Base-by-base conservation (phyloP, 1,284 basidiomycete species). In the Ganoderma leucocontextum region DNA sequence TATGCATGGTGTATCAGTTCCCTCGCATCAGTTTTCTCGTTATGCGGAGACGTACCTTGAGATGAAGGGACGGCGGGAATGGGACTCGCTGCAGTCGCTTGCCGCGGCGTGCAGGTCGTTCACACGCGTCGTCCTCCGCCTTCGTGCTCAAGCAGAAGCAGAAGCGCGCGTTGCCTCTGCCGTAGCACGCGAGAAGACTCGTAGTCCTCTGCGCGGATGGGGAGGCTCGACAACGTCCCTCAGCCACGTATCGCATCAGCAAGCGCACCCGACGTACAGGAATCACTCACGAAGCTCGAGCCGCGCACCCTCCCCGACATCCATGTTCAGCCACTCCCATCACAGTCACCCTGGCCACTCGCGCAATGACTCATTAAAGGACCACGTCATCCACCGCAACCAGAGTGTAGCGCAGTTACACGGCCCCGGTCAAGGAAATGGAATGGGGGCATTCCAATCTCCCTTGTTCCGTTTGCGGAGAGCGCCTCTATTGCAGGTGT, bases 1-100 rank as follows among this genome's bases (percentile, higher is more conserved):
- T 74, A 89, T 95, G 86, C 85, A 89, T 62, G 91, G 91, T 2
- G 90, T 94, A 1, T 89, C 88, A 8, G 86, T 92, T 49, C 92
- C 93, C 8, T 84, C 85, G 4, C 89, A 94, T 71, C 86, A 91
- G 69, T 94, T 91, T 73, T 83, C 87, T 1, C 84, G 86, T 5
- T 82, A 87, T 39, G 87, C 92, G 4, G 81, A 82, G 15, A 77
- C 83, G 33, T 89, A 88, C 73, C 80, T 91, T 2, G 84, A 88
- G 73, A 79, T 83, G 36, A 73, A 83, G 60, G 74, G 77, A 42
- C 64, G 69, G 39, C 72, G 70, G 44, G 77, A 85, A 15, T 72
- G 78, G 63, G 82, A 81, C 49, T 84, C 80, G 6, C 84, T 86
- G 9, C 80, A 81, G 9, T 78, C 83, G 8, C 79, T 93, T 22